Evolutionary conservation across 2,329 filamentous ascomycete species (phyloP), one percentile per base, ranked within the genome.

Genomic region (Dendrostoma leiphaemia): DNA sequence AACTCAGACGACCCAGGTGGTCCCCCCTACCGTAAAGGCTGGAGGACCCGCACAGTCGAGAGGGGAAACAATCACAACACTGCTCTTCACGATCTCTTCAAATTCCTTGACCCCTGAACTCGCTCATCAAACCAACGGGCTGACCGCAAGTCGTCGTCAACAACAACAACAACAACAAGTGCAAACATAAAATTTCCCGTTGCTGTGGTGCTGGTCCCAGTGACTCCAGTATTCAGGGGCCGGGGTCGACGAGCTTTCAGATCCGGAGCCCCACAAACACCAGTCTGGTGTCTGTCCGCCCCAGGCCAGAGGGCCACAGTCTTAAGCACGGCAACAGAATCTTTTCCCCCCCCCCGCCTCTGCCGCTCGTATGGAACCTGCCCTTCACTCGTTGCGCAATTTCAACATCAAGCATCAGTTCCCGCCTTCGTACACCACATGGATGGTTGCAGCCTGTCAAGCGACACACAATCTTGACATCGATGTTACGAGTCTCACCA

Each of bases 21-120:
- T 13, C 38, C 38, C 38, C 38, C 38, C 23, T 23, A 21, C 24
- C 41, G 21, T 48, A 44, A 54, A 52, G 37, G 37, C 44, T 45
- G 53, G 38, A 51, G 50, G 54, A 49, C 50, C 54, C 54, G 54
- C 54, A 56, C 32, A 44, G 41, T 46, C 46, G 35, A 26, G 46
- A 52, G 29, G 49, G 48, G 48, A 37, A n/a, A 37, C 17, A 21
- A 46, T 32, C 23, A 48, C 38, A 47, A 31, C n/a, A 53, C 17
- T 31, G 34, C 45, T 41, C 45, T 43, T 45, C 50, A 47, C 51
- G 38, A 45, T 28, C 9, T 17, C 17, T 31, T 40, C 45, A 47
- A 32, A 31, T 53, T 44, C 28, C 40, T 28, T 26, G 46, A 24
- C 40, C 50, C 43, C 34, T 26, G 34, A 26, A 15, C 2, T 48